A percentile compares a stretch with the other conserved stretches of the same genome.
phyloP scores from a whole-genome alignment of 768 basidiomycete species.

The Austroboletus festivus region DNA sequence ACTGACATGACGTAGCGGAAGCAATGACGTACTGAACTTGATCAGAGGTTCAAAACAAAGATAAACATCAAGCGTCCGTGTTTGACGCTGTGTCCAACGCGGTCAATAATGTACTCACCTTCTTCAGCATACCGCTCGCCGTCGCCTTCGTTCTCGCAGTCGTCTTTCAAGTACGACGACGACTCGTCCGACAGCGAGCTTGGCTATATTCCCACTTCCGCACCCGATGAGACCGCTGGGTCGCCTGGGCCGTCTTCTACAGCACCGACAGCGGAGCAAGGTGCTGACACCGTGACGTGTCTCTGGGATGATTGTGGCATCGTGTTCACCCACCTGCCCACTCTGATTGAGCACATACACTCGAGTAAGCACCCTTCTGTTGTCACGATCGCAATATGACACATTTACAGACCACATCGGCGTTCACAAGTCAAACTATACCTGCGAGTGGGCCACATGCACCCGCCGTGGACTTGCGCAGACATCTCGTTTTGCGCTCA shows the following conservation, averaged over 20 bases:
- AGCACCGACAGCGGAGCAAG: conserved; percentile 17
- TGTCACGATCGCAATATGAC: background rate
- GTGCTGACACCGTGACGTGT: conserved; percentile 66
- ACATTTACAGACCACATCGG: conserved; percentile 66
- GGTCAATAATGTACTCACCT: conserved; percentile 34
- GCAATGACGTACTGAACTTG: no score
- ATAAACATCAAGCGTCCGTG: conserved; percentile 19
- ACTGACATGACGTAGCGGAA: no score
- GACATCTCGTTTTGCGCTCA: conserved; percentile 84
- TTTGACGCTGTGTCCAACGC: conserved; percentile 11
- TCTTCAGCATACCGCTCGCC: conserved; percentile 39
- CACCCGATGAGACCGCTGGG: conserved; percentile 13
- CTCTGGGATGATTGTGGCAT: conserved; percentile 80
- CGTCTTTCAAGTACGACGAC: conserved; percentile 27
- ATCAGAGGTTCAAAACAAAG: conserved; percentile 19
- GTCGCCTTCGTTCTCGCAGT: conserved; percentile 39
- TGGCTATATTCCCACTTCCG: conserved; percentile 9
- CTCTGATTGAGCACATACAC: conserved; percentile 81
- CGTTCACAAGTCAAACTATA: conserved; percentile 78
- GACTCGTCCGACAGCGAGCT: conserved; percentile 27
- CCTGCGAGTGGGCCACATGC: conserved; percentile 89
- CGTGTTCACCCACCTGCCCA: conserved; percentile 69
- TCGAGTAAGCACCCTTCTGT: conserved; percentile 51
- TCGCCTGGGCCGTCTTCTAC: conserved; percentile 24
- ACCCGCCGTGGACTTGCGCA: conserved; percentile 76